phyloP scores from a whole-genome alignment of 148 eudicot species.

The Rheum nobile region DNA sequence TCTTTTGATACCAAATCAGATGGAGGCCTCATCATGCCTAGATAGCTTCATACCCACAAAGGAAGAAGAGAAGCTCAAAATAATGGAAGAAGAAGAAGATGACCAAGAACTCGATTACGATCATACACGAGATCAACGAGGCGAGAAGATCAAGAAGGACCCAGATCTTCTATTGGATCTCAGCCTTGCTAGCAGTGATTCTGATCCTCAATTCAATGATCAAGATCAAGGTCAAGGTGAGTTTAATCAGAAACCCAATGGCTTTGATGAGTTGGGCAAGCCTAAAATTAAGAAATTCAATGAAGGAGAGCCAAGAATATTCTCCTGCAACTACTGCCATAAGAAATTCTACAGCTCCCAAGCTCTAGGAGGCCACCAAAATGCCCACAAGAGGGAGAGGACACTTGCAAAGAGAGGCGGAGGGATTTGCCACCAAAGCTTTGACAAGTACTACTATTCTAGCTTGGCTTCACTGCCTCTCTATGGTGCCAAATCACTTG shows the following conservation, averaged over 20 bases:
- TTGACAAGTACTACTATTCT: conserved; percentile 13
- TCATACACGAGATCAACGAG: background rate
- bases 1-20: background rate
- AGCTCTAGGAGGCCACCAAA: conserved; percentile 91
- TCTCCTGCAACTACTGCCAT: conserved; percentile 79
- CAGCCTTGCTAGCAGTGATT: conserved; percentile 31
- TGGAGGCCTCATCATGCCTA: background rate
- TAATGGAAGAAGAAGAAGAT: conserved; percentile 2
- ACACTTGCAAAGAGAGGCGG: conserved; percentile 33
- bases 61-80: background rate
- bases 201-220: conserved; percentile 14
- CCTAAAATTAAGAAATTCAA: conserved; percentile 3
- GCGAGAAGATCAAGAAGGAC: conserved; percentile 5
- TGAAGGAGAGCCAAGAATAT: conserved; percentile 47
- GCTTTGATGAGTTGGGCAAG: conserved; percentile 3
- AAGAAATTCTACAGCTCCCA: conserved; percentile 89
- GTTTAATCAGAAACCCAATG: conserved; percentile 14
- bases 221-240: conserved; percentile 17
- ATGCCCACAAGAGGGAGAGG: conserved; percentile 81
- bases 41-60: background rate
- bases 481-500: conserved; percentile 35
- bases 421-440: background rate
- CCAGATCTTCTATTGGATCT: conserved; percentile 37
- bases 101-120: conserved; percentile 9
- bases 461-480: conserved; percentile 32